Conservation (phyloP, 2,329 filamentous ascomycete genomes). For the Beauveria australis region DNA sequence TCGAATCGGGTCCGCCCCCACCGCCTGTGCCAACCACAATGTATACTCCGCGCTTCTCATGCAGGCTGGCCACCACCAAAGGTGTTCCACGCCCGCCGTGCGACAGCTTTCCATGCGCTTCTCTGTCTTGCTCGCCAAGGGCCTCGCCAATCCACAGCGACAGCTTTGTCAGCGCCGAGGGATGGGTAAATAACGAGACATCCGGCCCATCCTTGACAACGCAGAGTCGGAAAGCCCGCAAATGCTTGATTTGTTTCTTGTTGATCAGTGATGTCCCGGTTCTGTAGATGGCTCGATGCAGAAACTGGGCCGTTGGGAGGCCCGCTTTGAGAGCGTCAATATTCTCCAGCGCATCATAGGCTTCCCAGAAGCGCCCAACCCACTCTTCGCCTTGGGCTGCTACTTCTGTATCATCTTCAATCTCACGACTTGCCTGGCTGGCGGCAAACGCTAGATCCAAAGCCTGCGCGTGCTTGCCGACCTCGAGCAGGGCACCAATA, state of each 20-base stretch:
- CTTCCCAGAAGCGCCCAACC: constrained; percentile 61
- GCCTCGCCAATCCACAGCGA: constrained; percentile 93
- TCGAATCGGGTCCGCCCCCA: constrained; percentile 66
- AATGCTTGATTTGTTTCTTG: constrained; percentile 87
- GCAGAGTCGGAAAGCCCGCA: constrained; percentile 88
- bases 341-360: constrained; percentile 63
- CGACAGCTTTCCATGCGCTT: constrained; percentile 59
- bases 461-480: constrained; percentile 53
- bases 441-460: constrained; percentile 22
- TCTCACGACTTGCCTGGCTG: constrained; percentile 30
- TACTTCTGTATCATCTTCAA: constrained; percentile 41
- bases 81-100: constrained; percentile 69
- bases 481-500: constrained; percentile 84
- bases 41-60: constrained; percentile 81
- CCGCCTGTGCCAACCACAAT: constrained; percentile 89
- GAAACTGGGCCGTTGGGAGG: constrained; percentile 75
- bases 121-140: constrained; percentile 78
- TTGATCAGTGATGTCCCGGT: constrained; percentile 86
- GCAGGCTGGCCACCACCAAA: constrained; percentile 80
- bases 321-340: constrained; percentile 69
- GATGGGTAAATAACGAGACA: constrained; percentile 83
- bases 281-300: constrained; percentile 86
- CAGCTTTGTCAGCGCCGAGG: constrained; percentile 85
- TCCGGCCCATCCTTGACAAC: constrained; percentile 94
- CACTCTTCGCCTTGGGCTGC: constrained; percentile 52